phyloP scores from a whole-genome alignment of 257 asterid genomes.

The Salvia hispanica region DNA sequence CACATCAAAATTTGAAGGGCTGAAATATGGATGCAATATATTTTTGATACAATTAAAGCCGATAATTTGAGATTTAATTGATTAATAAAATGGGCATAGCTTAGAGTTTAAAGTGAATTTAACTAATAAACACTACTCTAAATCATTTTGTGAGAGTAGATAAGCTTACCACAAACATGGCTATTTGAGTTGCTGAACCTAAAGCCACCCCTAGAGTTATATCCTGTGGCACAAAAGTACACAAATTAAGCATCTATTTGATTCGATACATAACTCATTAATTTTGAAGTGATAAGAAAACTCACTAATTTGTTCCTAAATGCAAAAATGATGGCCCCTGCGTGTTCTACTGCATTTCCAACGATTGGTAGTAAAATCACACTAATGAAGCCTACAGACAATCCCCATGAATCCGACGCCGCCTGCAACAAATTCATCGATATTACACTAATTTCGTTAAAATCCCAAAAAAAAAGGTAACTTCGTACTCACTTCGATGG shows the following conservation, averaged over 20 bases:
- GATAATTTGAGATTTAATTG: no score
- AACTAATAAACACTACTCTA: no score
- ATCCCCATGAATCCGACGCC: conserved; percentile 82
- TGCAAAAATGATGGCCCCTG: conserved; percentile 90
- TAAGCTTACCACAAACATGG: conserved; percentile 77
- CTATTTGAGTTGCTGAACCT: conserved; percentile 69
- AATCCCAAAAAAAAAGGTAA: no score
- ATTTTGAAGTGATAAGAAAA: no score
- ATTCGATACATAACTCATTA: no score
- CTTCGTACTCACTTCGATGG: conserved; percentile 63
- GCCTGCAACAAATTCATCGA: conserved; percentile 39
- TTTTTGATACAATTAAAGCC: no score
- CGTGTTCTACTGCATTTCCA: conserved; percentile 97
- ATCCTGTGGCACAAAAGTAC: conserved; percentile 43
- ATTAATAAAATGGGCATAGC: no score
- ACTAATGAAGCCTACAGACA: conserved; percentile 82
- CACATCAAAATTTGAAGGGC: no score
- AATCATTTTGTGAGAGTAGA: background rate
- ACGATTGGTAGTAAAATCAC: conserved; percentile 86
- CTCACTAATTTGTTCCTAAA: conserved; percentile 86
- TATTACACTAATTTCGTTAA: background rate
- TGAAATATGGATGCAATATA: no score
- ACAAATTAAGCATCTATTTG: background rate
- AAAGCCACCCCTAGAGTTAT: conserved; percentile 62
- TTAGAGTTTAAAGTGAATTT: no score